These are phyloP conservation scores for Hypomontagnella submonticulosa DNA, from an alignment of 495 filamentous ascomycete genomes.

Conservation along the genomic window DNA sequence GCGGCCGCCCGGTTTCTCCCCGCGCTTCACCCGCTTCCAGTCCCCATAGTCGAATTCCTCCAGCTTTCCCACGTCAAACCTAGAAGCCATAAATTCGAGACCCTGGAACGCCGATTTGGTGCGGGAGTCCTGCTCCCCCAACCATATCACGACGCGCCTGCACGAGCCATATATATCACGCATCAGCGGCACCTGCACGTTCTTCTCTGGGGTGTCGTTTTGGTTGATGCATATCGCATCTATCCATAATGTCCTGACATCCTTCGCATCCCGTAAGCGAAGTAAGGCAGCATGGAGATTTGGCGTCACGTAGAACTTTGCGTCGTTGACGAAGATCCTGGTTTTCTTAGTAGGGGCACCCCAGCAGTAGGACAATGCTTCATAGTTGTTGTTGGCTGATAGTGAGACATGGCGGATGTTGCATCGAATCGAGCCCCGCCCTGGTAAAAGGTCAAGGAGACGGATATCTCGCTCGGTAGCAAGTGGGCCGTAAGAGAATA, in stretches of 20 bases:
- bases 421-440: slow-evolving; percentile 9
- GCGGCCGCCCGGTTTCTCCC: neutral
- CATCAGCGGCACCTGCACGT: slow-evolving; percentile 13
- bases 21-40: slow-evolving; percentile 12
- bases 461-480: slow-evolving; percentile 10
- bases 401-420: slow-evolving; percentile 9
- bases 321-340: slow-evolving; percentile 3
- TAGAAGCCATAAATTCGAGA: slow-evolving; percentile 12
- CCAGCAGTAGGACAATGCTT: slow-evolving; percentile 10
- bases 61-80: neutral
- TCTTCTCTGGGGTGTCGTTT: slow-evolving; percentile 9
- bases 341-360: neutral
- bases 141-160: slow-evolving; percentile 12
- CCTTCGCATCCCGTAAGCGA: slow-evolving; percentile 11
- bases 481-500: slow-evolving; percentile 10
- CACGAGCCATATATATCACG: slow-evolving; percentile 6
- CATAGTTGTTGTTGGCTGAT: neutral
- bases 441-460: slow-evolving; percentile 5
- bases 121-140: slow-evolving; percentile 6
- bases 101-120: slow-evolving; percentile 13
- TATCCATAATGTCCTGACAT: slow-evolving; percentile 11
- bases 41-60: neutral
- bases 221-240: slow-evolving; percentile 20
- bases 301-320: slow-evolving; percentile 9
- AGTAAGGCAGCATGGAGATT: slow-evolving; percentile 12